Evolutionary conservation across 2,329 filamentous ascomycete genomes (phyloP), one percentile per base, ranked within the genome.

Genomic region (Apiospora sp.): DNA sequence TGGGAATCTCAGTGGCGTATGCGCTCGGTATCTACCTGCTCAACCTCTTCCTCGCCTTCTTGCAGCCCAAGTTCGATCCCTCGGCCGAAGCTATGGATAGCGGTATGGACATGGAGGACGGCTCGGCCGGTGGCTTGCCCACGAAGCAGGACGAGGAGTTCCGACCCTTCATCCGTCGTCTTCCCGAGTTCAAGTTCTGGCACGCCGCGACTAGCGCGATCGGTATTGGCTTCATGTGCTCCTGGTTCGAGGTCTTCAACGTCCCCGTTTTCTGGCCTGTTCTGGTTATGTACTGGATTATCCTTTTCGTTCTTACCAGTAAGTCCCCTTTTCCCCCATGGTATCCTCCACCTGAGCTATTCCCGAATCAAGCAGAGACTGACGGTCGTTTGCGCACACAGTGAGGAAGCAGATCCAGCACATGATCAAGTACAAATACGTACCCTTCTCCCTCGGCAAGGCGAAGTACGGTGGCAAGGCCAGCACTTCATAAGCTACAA

Each of bases 101-200:
- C 81, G 95, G 97, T 76, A 96, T 98, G 89, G 96, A 97, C 76
- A 96, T 98, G 89, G 96, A 99, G 84, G 96, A 98, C 79, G 96
- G 96, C 74, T 89, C 94, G 22, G 91, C 91, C 41, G 92, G 92
- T 71, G 90, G 91, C 37, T 91, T 99, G 61, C 96, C 96, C 34
- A 98, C 95, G 72, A 98, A 98, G 86, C 92, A 94, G 79, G 96
- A 98, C 81, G 95, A 99, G 81, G 96, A 99, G 86, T 99, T 99
- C 88, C 92, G 95, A 75, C 96, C 96, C 4, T 99, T 99, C 81
- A 98, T 99, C 82, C 91, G 96, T 80, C 91, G 96, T 74, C 91
- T 99, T 34, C 96, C 96, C 72, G 96, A 99, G 85, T 99, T 99
- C 90, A 99, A 99, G 89, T 99, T 99, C 88, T 99, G 96, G 96